Conservation (phyloP, 495 filamentous ascomycete species). For the Xylaria longipes region DNA sequence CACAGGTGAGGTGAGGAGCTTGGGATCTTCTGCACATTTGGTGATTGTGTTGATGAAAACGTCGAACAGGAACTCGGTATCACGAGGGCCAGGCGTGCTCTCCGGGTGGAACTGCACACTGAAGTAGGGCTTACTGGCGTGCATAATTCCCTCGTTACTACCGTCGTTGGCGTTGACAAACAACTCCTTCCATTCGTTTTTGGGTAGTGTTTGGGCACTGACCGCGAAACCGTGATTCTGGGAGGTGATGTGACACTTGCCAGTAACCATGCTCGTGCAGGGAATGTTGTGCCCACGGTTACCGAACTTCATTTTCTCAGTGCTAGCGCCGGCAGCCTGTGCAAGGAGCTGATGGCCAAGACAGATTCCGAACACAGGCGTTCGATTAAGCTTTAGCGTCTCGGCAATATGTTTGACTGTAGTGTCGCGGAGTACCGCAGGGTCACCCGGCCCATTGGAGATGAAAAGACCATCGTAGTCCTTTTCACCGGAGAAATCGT, state of each 20-base stretch:
- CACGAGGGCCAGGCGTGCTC: constrained; percentile 92
- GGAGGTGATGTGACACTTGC: constrained; percentile 97
- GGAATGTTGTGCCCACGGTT: constrained; percentile 99
- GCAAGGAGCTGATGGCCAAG: constrained; percentile 94
- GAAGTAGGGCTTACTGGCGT: constrained; percentile 85
- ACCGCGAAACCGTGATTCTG: constrained; percentile 98
- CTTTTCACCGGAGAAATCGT: constrained; percentile 79
- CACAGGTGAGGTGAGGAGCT: constrained; percentile 71
- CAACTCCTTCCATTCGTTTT: constrained; percentile 80
- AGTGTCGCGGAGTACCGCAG: constrained; percentile 70
- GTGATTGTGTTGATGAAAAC: constrained; percentile 89
- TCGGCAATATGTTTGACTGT: constrained; percentile 78
- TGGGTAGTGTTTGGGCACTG: constrained; percentile 74
- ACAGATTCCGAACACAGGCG: constrained; percentile 96
- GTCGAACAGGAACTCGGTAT: constrained; percentile 96
- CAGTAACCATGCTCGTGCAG: constrained; percentile 91
- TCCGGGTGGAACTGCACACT: constrained; percentile 99
- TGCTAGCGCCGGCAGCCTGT: constrained; percentile 85
- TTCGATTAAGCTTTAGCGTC: constrained; percentile 74
- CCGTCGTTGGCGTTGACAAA: constrained; percentile 98
- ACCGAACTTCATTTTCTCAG: constrained; percentile 97
- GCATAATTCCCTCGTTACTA: constrained; percentile 96
- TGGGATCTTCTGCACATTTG: constrained; percentile 63
- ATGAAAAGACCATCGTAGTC: constrained; percentile 96
- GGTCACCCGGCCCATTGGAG: constrained; percentile 96